Percentiles rank a stretch among this genome's conserved stretches.
Evolutionary conservation across 257 asterid genomes (phyloP).

Genomic region (Rhazya stricta): DNA sequence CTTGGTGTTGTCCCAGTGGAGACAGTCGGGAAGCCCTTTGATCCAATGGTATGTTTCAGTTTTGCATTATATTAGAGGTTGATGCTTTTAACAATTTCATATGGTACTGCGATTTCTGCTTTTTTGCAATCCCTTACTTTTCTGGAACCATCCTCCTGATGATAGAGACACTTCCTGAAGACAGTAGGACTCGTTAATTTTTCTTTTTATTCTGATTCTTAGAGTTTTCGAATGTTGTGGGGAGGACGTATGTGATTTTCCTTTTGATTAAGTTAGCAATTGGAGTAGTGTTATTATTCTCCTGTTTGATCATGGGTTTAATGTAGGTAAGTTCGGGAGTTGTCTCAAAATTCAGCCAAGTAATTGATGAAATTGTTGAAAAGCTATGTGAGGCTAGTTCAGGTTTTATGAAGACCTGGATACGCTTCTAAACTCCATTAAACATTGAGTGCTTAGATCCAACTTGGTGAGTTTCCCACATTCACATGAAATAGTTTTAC

Average conservation of each 20-base stretch:
- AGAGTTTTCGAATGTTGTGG: neutral
- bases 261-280: neutral
- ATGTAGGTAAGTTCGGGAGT: slow-evolving; percentile 74
- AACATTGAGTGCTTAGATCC: slow-evolving; percentile 44
- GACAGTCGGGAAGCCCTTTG: slow-evolving; percentile 62
- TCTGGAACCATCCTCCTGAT: neutral
- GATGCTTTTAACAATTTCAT: neutral
- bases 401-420: slow-evolving; percentile 58
- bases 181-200: neutral
- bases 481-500: slow-evolving; percentile 25
- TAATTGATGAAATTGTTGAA: slow-evolving; percentile 46
- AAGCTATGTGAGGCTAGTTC: slow-evolving; percentile 53
- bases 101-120: neutral
- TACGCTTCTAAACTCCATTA: slow-evolving; percentile 45
- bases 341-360: slow-evolving; percentile 63
- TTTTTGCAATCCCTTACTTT: neutral
- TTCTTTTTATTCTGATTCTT: slow-evolving; percentile 3
- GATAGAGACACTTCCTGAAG: neutral
- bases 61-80: slow-evolving; percentile 1
- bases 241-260: neutral
- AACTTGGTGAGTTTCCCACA: slow-evolving; percentile 61
- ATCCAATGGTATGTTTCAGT: slow-evolving; percentile 58
- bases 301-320: slow-evolving; percentile 36
- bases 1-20: slow-evolving; percentile 66
- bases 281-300: slow-evolving; percentile 23